Base-by-base conservation (phyloP, 345 rosid genomes). In the Geranium rotundifolium region DNA sequence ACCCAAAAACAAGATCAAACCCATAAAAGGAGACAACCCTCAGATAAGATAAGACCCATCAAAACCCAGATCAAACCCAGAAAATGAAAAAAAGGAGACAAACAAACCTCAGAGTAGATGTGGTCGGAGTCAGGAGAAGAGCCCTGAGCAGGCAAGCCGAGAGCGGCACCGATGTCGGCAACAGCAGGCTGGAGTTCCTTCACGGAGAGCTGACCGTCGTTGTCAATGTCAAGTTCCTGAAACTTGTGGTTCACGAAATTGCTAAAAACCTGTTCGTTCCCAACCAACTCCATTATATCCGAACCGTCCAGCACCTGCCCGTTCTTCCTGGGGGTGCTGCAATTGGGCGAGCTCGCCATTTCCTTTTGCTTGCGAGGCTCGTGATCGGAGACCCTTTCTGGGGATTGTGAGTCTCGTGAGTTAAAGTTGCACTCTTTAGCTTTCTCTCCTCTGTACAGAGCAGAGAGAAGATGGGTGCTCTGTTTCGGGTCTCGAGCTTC, bases 151-250 rank as follows among this genome's bases (percentile, higher is more conserved):
- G 96, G 95, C 77, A 93, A 78, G 66, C 97, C 99, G 61, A 90
- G 89, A 7, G 92, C 92, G 41, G 90, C 92, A 55, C 97, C 96
- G 65, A 86, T 85, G 76, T 90, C 96, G 65, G 91, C 92, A 69
- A 93, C 96, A 76, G 90, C 97, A n/a, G 99, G 99, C 55, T 88
- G 73, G 54, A 93, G 82, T 71, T 93, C 97, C 37, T 75, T 83
- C 69, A 93, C 81, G 8, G 99, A 90, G 64, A 86, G 90, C 60
- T 79, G 76, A 55, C 95, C 96, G 73, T 93, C 97, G 46, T 64
- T 77, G 76, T 90, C 97, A 23, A 57, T 79, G 54, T 93, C 96
- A 16, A 93, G 77, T 67, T 85, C 84, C 29, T 84, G 67, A 63
- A 93, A 90, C 89, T 90, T 90, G 66, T 90, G 80, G 20, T 88